Base-by-base conservation (phyloP, 1,284 basidiomycete genomes). In the Puccinia triticina region DNA sequence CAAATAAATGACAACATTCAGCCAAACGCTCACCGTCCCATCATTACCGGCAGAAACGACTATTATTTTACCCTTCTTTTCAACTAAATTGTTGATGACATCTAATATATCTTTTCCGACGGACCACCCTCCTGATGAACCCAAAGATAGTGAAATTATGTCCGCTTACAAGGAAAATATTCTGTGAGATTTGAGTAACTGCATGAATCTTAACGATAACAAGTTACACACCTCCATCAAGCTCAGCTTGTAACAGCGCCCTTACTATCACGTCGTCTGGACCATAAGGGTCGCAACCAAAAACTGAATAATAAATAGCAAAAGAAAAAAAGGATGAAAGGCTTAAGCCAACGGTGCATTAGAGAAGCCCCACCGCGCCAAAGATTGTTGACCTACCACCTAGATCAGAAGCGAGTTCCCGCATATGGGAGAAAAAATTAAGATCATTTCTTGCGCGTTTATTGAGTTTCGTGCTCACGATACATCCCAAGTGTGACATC, bases 21-120 rank as follows among this genome's bases (percentile, higher is more conserved):
- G 11, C 16, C 23, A 50, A 32, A 48, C 21, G 34, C 73, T 75
- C 46, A 82, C 81, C 37, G 37, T 46, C 34, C 81, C 81, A 8
- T 76, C 64, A 72, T 82, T 82, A 14, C 81, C 81, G 21, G 81
- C 81, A 32, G 81, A 40, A 59, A 76, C 12, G 12, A 77, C 8
- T 14, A 82, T 61, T 0, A 67, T 76, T 11, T n/a, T 29, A 10
- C 61, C 61, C n/a, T 82, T 67, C 26, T 48, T 61, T 55, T 50
- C 43, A n/a, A 82, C 73, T 43, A 76, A 50, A 21, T 61, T 43
- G 37, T 77, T 77, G 34, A 77, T 32, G 11, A 50, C 48, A 29
- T 82, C 40, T 34, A 82, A 23, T 29, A 76, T 37, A 18, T 34
- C 37, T 37, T 21, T 32, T 29, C 81, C 81, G 11, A 10, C 8